Evolutionary conservation across 129 eudicot genomes (phyloP).

Genomic region (Artemisia annua): DNA sequence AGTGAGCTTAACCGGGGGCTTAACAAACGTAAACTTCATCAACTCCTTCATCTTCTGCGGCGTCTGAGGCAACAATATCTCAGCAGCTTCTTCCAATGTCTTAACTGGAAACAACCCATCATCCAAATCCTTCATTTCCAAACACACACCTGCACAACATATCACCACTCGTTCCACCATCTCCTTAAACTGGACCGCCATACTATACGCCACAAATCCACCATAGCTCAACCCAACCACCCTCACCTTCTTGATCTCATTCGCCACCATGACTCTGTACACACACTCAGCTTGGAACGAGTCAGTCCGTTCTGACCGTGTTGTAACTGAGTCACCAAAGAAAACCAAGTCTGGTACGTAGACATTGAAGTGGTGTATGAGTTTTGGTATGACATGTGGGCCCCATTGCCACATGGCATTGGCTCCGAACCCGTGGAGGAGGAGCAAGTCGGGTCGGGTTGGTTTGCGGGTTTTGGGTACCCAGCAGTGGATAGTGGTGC

Average conservation of each 20-base stretch:
- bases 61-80: conserved; percentile 70
- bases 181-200: conserved; percentile 64
- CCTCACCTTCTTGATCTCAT: conserved; percentile 44
- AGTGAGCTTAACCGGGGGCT: conserved; percentile 50
- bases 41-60: conserved; percentile 69
- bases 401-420: conserved; percentile 87
- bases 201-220: conserved; percentile 79
- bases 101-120: conserved; percentile 73
- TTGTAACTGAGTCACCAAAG: conserved; percentile 73
- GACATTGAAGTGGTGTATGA: conserved; percentile 60
- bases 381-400: conserved; percentile 36
- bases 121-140: conserved; percentile 76
- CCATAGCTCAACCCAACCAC: conserved; percentile 91
- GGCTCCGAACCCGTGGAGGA: conserved; percentile 87
- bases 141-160: conserved; percentile 77
- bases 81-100: conserved; percentile 68
- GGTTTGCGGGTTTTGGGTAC: conserved; percentile 53
- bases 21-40: conserved; percentile 48
- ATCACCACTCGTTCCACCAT: conserved; percentile 73
- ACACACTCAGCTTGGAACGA: conserved; percentile 86
- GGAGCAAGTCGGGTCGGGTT: conserved; percentile 56
- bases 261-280: conserved; percentile 58
- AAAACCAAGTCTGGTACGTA: conserved; percentile 88
- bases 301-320: conserved; percentile 66
- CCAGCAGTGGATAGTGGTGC: conserved; percentile 85